Conservation (phyloP, 2,329 filamentous ascomycete species). For the Albifimbria verrucaria region DNA sequence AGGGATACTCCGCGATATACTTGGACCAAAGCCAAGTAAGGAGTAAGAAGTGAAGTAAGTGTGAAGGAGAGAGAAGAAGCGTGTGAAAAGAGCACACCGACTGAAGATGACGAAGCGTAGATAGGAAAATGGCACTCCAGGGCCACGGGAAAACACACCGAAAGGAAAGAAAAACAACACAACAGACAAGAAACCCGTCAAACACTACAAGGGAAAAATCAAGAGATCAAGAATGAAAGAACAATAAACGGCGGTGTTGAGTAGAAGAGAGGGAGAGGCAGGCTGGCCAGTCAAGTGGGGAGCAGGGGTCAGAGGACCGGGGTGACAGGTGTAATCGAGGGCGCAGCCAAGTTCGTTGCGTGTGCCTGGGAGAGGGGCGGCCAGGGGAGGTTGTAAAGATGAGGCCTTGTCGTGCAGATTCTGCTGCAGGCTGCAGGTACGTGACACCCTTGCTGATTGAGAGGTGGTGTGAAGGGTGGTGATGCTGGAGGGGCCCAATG, state of each 20-base stretch:
- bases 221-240: neutral
- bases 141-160: neutral
- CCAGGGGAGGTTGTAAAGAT: neutral
- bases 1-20: neutral
- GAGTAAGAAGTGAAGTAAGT: neutral
- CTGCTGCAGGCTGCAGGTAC: neutral
- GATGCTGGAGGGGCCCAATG: neutral
- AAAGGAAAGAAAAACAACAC: neutral
- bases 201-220: neutral
- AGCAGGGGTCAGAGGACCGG: neutral
- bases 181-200: neutral
- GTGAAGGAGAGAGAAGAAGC: neutral
- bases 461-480: neutral
- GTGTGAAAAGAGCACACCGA: neutral
- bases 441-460: neutral
- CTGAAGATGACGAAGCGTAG: too few species aligned
- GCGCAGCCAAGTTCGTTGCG: neutral
- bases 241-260: neutral
- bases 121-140: neutral
- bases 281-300: neutral
- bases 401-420: neutral
- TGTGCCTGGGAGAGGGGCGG: neutral
- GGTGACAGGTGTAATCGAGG: neutral
- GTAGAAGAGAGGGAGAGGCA: neutral
- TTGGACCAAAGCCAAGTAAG: neutral